phyloP scores from a whole-genome alignment of 2,329 filamentous ascomycete species.

The Cryphonectria nitschkei region DNA sequence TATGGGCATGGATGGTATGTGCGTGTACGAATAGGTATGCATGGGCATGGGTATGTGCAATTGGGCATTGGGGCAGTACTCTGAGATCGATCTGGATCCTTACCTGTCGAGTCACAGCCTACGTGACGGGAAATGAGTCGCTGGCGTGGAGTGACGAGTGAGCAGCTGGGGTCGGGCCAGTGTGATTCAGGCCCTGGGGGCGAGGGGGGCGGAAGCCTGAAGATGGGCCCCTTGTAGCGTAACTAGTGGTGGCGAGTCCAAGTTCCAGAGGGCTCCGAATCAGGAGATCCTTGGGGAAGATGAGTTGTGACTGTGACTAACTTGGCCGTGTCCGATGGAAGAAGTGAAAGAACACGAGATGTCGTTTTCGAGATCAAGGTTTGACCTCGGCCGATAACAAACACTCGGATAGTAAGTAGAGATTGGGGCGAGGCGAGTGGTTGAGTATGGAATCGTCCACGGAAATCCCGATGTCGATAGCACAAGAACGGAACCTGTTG shows the following conservation, averaged over 20 bases:
- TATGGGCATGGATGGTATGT: not conserved
- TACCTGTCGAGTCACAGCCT: constrained; percentile 21
- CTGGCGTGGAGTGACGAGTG: constrained; percentile 13
- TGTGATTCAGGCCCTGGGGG: constrained; percentile 13
- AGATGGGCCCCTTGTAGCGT: constrained; percentile 27
- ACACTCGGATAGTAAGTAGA: not conserved
- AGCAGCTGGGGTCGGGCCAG: constrained; percentile 7
- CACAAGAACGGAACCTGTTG: constrained; percentile 6
- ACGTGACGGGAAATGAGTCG: constrained; percentile 19
- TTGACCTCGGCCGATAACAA: not conserved
- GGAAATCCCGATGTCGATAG: constrained; percentile 4
- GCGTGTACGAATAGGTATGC: not conserved
- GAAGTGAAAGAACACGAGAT: not conserved
- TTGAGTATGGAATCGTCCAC: constrained; percentile 19
- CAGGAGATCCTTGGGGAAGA: constrained; percentile 25
- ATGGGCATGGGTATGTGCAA: not conserved
- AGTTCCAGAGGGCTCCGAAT: constrained; percentile 22
- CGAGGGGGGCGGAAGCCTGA: constrained; percentile 36
- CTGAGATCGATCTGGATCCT: constrained; percentile 5
- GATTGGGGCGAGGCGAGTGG: constrained; percentile 8
- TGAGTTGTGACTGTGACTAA: constrained; percentile 24
- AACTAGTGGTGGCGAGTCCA: constrained; percentile 16
- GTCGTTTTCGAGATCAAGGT: constrained; percentile 12
- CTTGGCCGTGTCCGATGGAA: constrained; percentile 19
- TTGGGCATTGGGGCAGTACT: constrained; percentile 2